These are phyloP conservation scores for Brassica hybrid DNA, from an alignment of 441 rosid genomes.

Conservation along the genomic window DNA sequence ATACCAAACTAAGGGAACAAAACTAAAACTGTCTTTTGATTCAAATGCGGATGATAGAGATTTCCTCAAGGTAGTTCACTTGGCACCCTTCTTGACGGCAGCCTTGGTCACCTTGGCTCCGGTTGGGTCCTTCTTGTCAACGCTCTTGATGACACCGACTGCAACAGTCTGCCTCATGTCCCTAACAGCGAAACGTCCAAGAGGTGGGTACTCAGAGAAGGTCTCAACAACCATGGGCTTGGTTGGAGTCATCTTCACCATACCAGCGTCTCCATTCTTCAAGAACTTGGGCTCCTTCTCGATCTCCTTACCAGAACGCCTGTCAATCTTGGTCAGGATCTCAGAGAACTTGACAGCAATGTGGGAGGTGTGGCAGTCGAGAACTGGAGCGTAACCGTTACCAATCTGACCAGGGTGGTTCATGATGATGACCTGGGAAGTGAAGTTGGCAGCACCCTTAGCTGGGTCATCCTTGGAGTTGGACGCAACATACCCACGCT, in stretches of 20 bases:
- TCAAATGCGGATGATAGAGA: slow-evolving; percentile 22
- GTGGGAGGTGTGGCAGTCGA: slow-evolving; percentile 72
- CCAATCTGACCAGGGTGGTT: slow-evolving; percentile 85
- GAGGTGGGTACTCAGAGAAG: slow-evolving; percentile 72
- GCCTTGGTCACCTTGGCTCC: slow-evolving; percentile 89
- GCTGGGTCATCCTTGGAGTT: slow-evolving; percentile 69
- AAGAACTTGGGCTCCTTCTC: slow-evolving; percentile 80
- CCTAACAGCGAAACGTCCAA: slow-evolving; percentile 84
- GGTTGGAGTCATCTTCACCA: slow-evolving; percentile 76
- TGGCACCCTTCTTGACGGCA: slow-evolving; percentile 69
- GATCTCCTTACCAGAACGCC: slow-evolving; percentile 68
- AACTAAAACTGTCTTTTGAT: not conserved
- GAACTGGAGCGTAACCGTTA: slow-evolving; percentile 66
- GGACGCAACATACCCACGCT: slow-evolving; percentile 61
- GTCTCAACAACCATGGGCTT: slow-evolving; percentile 89
- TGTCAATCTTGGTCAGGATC: slow-evolving; percentile 75
- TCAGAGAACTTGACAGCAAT: slow-evolving; percentile 53
- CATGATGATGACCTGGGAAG: slow-evolving; percentile 86
- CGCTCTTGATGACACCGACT: slow-evolving; percentile 83
- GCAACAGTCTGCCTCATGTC: slow-evolving; percentile 91
- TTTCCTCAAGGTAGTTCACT: slow-evolving; percentile 43
- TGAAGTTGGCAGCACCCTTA: slow-evolving; percentile 65
- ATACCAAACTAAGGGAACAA: not conserved
- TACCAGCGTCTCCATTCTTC: slow-evolving; percentile 77
- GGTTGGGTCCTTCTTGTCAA: slow-evolving; percentile 79